Base-by-base conservation (phyloP, 192 early-diverging fungal genomes). In the Backusella westeae region DNA sequence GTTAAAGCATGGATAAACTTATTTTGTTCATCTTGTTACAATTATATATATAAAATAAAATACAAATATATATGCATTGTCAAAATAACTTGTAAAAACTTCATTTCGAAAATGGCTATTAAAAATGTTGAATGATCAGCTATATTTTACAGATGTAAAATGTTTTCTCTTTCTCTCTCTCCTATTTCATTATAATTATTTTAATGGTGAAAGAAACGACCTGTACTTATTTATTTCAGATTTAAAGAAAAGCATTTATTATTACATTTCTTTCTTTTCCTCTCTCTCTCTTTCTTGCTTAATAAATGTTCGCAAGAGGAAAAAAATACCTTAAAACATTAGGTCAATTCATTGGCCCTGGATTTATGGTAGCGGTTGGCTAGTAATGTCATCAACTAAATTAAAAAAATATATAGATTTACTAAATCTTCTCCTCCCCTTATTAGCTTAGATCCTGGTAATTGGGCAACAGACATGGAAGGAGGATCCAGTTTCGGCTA, bases 401-500 rank as follows among this genome's bases (percentile, higher is more conserved):
- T 32, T 15, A 6, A 44, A 6, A n/a, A 21, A 38, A 15, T 32
- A 4, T 12, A 38, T n/a, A 21, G 68, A 26, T 9, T 71, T 71
- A 41, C 53, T 34, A 3, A 36, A 23, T n/a, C 23, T 23, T 23
- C 7, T 66, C 19, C 14, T 6, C 66, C 10, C 39, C 46, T 26
- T 34, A 19, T 29, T 59, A 79, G 78, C 42, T n/a, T 91, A 79
- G 94, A 96, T 85, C 94, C 94, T 34, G 94, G 94, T 49, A 95
- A 95, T 84, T 95, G 94, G 94, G 94, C 94, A 2, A 93, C 92
- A 15, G 93, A 94, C 82, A 84, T 93, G 17, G 83, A 88, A 49
- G 94, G 91, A 69, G 94, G 94, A 15, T 91, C 91, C 35, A 77
- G 87, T 52, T 96, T 88, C 76, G 91, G 91, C 9, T 96, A 96